Conservation (phyloP, 768 basidiomycete species). For the Phaffia tasmanica region DNA sequence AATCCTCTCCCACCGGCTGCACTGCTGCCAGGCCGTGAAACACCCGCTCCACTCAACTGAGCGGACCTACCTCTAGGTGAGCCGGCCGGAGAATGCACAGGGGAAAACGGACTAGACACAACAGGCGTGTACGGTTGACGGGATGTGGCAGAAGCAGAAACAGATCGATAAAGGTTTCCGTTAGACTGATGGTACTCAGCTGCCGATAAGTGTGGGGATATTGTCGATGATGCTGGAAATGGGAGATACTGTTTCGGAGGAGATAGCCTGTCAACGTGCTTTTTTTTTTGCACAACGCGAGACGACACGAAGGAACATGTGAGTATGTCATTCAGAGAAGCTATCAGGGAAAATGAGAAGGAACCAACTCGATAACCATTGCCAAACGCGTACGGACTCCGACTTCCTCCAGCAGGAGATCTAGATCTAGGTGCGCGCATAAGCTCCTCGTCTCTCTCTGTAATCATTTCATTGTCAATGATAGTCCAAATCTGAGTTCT, state of each 20-base stretch:
- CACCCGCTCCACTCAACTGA: no score
- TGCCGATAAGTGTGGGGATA: no score
- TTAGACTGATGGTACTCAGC: no score
- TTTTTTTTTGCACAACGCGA: not conserved
- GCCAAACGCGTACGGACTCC: constrained; percentile 4
- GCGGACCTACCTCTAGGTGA: not conserved
- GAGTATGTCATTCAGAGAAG: not conserved
- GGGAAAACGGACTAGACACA: not conserved
- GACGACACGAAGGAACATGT: not conserved
- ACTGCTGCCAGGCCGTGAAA: no score
- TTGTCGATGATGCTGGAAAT: no score
- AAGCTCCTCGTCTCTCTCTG: constrained; percentile 55
- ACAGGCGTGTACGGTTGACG: no score
- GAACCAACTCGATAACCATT: not conserved
- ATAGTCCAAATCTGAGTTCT: no score
- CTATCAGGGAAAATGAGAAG: not conserved
- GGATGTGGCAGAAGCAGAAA: no score
- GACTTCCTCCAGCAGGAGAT: constrained; percentile 11
- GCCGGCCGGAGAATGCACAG: constrained; percentile 2
- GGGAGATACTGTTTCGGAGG: constrained; percentile 4
- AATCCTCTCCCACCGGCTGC: no score
- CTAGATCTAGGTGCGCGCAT: constrained; percentile 33
- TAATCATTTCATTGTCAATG: no score
- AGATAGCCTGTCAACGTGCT: constrained; percentile 15
- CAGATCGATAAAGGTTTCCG: no score